Evolutionary conservation across 208 protist genomes (phyloP).

Genomic region (Trypanosoma brucei): DNA sequence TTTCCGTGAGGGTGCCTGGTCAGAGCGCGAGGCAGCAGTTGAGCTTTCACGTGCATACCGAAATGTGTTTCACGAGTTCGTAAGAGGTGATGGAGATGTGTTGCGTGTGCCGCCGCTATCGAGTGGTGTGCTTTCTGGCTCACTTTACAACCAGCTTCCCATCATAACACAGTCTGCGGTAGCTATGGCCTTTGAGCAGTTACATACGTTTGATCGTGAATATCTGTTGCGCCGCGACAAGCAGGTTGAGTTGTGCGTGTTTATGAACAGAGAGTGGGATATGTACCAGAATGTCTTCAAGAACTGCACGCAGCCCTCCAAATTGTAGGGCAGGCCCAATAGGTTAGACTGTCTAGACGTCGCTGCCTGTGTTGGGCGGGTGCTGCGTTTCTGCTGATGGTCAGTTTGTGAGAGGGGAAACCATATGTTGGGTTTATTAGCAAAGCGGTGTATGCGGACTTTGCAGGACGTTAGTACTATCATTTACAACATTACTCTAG

Average conservation of each 20-base stretch:
- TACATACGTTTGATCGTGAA: constrained; percentile 76
- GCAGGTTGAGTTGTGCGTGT: constrained; percentile 80
- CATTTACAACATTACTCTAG: too few relatives aligned
- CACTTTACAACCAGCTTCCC: constrained; percentile 72
- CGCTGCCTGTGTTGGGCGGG: too few relatives aligned
- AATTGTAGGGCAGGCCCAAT: constrained; percentile 3
- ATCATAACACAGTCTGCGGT: constrained; percentile 70
- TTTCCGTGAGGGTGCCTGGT: constrained; percentile 78
- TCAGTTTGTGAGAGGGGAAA: too few relatives aligned
- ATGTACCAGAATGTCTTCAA: constrained; percentile 77
- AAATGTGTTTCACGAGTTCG: constrained; percentile 87
- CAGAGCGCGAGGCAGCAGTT: constrained; percentile 69
- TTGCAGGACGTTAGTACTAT: too few relatives aligned
- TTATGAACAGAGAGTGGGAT: constrained; percentile 85
- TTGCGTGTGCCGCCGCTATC: constrained; percentile 81
- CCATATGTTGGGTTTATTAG: too few relatives aligned
- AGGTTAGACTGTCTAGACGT: too few relatives aligned
- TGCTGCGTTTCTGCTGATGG: too few relatives aligned
- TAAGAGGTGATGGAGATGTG: constrained; percentile 54
- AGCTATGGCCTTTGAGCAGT: constrained; percentile 72
- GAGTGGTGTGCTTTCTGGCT: constrained; percentile 44
- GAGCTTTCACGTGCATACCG: constrained; percentile 81
- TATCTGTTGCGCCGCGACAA: constrained; percentile 68
- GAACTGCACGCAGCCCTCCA: constrained; percentile 20
- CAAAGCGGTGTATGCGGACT: too few relatives aligned